These are phyloP conservation scores for Daldinia grandis DNA, from an alignment of 495 filamentous ascomycete genomes.

Conservation along the genomic window DNA sequence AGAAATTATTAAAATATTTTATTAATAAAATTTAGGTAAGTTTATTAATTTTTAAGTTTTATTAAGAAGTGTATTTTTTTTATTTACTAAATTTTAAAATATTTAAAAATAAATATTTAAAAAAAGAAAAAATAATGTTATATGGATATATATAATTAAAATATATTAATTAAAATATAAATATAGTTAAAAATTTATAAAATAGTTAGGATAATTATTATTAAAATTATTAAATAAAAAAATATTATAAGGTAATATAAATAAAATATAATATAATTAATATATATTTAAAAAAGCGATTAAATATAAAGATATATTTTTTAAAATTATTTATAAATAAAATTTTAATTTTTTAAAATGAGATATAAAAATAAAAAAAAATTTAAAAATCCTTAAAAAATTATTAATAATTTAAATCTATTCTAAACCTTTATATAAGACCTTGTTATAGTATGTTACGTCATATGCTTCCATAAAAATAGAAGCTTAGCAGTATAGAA, in stretches of 20 bases:
- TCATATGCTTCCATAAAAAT: background rate
- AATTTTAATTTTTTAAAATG: background rate
- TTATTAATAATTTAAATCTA: too few relatives aligned
- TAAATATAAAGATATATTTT: background rate
- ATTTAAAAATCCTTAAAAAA: too few relatives aligned
- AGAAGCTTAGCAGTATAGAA: background rate
- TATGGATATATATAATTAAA: too few relatives aligned
- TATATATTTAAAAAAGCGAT: background rate
- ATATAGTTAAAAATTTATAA: background rate
- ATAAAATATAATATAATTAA: background rate
- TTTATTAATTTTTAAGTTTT: too few relatives aligned
- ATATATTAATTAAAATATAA: background rate
- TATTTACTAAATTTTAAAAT: too few relatives aligned
- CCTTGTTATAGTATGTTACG: too few relatives aligned
- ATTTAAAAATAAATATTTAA: too few relatives aligned
- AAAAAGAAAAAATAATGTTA: too few relatives aligned
- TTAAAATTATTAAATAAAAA: background rate
- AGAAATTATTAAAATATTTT: too few relatives aligned
- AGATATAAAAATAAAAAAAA: background rate
- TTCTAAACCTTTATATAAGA: too few relatives aligned
- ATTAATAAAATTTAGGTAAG: too few relatives aligned
- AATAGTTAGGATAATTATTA: background rate
- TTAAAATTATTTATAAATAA: background rate
- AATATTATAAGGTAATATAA: background rate
- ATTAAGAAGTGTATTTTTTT: too few relatives aligned